Base-by-base conservation (phyloP, 257 asterid species). In the Dorcoceras hygrometricum region DNA sequence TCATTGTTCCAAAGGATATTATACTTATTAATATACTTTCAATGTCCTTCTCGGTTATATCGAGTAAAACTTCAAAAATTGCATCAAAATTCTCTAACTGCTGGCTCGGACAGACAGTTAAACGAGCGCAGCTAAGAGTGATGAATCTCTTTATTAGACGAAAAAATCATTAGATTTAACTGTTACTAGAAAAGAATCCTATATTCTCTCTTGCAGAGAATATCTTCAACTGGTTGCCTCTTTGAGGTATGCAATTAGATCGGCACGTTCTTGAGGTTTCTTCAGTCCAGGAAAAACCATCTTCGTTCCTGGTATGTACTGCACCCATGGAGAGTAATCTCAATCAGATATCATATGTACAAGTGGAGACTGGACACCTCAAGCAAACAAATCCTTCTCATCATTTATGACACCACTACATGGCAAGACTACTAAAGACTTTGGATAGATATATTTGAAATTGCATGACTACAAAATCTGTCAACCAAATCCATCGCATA, bases 231-330 rank as follows among this genome's bases (percentile, higher is more conserved):
- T 82, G 53, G 98, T 87, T 56, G 98, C 78, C 57, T 72, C 83
- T 87, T 87, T 92, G 57, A 92, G 95, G 77, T 84, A 92, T 6
- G 96, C 84, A 72, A 92, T 87, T 23, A 92, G 93, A 83, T 92
- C 97, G 0, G 96, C 87, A 5, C 97, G 93, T 0, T 92, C 98
- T 77, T 87, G 87, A 54, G 96, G 98, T 77, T 92, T 92, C 91
- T 92, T 92, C 87, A 92, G 76, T 26, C 98, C 98, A 29, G 98
- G 98, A 81, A 92, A 92, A 23, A 92, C 98, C 98, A 92, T 92
- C 83, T 92, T 92, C 0, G 98, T 89, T 69, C 96, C 97, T 54
- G 97, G 97, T 32, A 92, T 92, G 71, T 92, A 92, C 97, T 92
- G 96, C 81, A 79, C 48, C 63, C 28, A 67, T 62, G 50, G 55